phyloP scores from a whole-genome alignment of 345 rosid species.

The Lepidium africanum region DNA sequence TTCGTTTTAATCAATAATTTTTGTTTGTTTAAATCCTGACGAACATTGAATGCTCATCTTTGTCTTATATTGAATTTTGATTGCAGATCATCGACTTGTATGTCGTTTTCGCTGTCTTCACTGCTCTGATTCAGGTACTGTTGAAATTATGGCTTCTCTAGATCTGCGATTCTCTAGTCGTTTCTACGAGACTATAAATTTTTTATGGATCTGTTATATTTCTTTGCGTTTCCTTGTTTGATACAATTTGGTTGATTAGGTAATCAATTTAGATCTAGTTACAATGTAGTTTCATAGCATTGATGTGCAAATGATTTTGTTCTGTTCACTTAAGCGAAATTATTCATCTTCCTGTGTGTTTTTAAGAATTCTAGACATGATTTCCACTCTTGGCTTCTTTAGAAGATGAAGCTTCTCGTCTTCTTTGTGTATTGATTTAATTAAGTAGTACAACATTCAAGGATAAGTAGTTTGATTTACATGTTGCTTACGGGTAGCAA shows the following conservation, averaged over 20 bases:
- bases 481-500: background rate
- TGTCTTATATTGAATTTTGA: background rate
- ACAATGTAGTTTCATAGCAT: background rate
- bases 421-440: background rate
- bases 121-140: constrained; percentile 81
- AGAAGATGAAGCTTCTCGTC: background rate
- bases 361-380: background rate
- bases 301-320: background rate
- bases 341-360: background rate
- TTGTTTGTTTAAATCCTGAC: background rate
- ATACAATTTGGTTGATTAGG: background rate
- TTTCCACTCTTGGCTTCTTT: background rate
- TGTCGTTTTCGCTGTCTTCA: constrained; percentile 66
- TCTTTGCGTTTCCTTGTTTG: background rate
- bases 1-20: background rate
- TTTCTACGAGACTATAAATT: background rate
- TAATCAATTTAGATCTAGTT: constrained; percentile 4
- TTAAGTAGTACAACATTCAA: background rate
- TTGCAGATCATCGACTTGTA: constrained; percentile 85
- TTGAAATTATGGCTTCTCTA: background rate
- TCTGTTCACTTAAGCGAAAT: background rate
- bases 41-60: background rate
- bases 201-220: background rate
- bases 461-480: background rate
- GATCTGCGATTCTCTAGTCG: constrained; percentile 13